A percentile compares a stretch with the other conserved stretches of the same genome.
Evolutionary conservation across 164 flowering plant species (phyloP).

Genomic region (Pachysandra terminalis): DNA sequence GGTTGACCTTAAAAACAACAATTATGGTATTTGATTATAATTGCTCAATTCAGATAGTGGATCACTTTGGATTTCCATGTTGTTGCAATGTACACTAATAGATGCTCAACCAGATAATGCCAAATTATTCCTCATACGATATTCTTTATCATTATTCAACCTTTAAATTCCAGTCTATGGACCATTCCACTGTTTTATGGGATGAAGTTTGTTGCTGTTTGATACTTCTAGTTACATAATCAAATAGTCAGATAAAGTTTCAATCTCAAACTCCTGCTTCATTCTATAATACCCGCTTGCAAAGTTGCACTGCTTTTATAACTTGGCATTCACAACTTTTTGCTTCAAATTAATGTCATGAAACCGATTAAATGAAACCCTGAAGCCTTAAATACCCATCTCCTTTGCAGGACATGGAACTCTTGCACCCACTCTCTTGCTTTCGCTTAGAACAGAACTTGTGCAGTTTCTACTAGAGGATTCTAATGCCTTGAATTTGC

Average conservation of each 20-base stretch:
- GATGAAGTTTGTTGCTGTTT: too few relatives aligned
- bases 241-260: not conserved
- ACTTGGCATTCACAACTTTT: not conserved
- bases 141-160: too few relatives aligned
- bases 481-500: constrained; percentile 36
- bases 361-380: not conserved
- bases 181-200: too few relatives aligned
- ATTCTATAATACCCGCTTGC: not conserved
- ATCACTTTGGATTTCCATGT: too few relatives aligned
- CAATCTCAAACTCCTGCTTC: not conserved
- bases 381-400: constrained; percentile 7
- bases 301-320: not conserved
- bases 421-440: constrained; percentile 57
- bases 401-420: constrained; percentile 78
- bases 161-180: too few relatives aligned
- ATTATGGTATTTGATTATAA: too few relatives aligned
- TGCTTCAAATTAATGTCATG: not conserved
- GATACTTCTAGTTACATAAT: not conserved
- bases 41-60: not conserved
- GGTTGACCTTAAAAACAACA: too few relatives aligned
- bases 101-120: too few relatives aligned
- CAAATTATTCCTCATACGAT: too few relatives aligned
- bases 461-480: constrained; percentile 67
- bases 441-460: constrained; percentile 72
- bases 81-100: too few relatives aligned